Evolutionary conservation across 441 rosid genomes (phyloP).

Genomic region (Daphne laureola): DNA sequence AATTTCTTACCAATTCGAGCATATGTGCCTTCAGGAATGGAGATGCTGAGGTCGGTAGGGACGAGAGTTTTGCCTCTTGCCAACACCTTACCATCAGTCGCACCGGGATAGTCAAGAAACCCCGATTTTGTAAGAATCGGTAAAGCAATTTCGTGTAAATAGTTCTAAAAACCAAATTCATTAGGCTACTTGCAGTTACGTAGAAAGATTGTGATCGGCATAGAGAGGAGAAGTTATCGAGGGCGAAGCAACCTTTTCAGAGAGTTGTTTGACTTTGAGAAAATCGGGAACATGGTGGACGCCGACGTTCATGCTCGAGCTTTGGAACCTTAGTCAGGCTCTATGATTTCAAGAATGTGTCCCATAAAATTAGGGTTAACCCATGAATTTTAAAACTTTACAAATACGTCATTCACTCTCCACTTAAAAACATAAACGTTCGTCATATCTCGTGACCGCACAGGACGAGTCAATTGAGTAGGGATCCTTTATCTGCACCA

Average conservation of each 20-base stretch:
- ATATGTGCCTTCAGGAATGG: slow-evolving; percentile 73
- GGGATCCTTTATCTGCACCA: too few species aligned
- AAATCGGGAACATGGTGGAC: slow-evolving; percentile 13
- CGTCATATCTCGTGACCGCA: too few species aligned
- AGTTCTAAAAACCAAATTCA: too few species aligned
- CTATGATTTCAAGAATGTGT: slow-evolving; percentile 7
- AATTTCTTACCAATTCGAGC: slow-evolving; percentile 58
- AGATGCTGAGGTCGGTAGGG: slow-evolving; percentile 73
- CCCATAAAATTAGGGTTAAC: too few species aligned
- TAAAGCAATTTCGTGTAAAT: too few species aligned
- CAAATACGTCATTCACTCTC: too few species aligned
- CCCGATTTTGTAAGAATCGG: too few species aligned
- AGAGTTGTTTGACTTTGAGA: slow-evolving; percentile 70
- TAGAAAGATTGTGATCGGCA: slow-evolving; percentile 87
- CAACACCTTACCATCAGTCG: slow-evolving; percentile 51
- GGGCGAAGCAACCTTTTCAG: slow-evolving; percentile 69
- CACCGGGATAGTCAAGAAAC: slow-evolving; percentile 20
- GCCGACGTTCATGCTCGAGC: slow-evolving; percentile 3
- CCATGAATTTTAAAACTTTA: too few species aligned
- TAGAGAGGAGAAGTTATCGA: slow-evolving; percentile 63
- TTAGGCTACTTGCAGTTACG: slow-evolving; percentile 17
- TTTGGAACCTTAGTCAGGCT: slow-evolving; percentile 7
- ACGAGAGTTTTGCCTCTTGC: slow-evolving; percentile 78
- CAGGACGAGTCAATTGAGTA: too few species aligned
- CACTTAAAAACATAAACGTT: too few species aligned